phyloP scores from a whole-genome alignment of 371 early-diverging fungal species.

The Actinomortierella ambigua region DNA sequence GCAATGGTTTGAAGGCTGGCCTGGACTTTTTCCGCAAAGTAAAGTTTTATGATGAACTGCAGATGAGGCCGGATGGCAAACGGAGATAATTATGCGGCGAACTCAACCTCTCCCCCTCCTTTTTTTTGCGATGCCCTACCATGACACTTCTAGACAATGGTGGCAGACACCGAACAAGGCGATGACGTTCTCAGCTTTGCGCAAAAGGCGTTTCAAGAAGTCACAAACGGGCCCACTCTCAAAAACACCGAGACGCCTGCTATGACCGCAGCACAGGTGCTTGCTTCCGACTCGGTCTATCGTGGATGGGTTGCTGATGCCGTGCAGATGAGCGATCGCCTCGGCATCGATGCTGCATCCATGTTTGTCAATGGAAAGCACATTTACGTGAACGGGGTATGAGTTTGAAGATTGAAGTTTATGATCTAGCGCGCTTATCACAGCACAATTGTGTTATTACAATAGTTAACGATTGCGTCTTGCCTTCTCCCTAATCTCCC shows the following conservation, averaged over 20 bases:
- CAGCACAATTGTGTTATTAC: background rate
- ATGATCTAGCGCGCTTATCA: background rate
- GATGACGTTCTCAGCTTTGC: slow-evolving; percentile 12
- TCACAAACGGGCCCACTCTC: slow-evolving; percentile 18
- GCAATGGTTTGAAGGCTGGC: slow-evolving; percentile 41
- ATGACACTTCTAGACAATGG: slow-evolving; percentile 11
- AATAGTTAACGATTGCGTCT: slow-evolving; percentile 13
- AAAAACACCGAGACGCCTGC: slow-evolving; percentile 22
- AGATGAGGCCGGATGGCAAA: too few relatives aligned
- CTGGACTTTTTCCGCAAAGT: slow-evolving; percentile 55
- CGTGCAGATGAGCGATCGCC: slow-evolving; percentile 15
- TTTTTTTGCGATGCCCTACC: too few relatives aligned
- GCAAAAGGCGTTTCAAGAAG: slow-evolving; percentile 12
- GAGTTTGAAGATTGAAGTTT: slow-evolving; percentile 18
- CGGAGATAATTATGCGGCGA: background rate
- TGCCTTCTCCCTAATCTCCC: too few relatives aligned
- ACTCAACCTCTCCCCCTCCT: too few relatives aligned
- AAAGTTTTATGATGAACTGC: too few relatives aligned
- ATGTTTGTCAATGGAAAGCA: slow-evolving; percentile 86
- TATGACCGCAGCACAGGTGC: slow-evolving; percentile 42
- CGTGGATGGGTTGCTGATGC: slow-evolving; percentile 21
- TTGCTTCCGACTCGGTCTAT: slow-evolving; percentile 36
- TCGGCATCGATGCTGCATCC: slow-evolving; percentile 36
- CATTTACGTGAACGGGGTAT: slow-evolving; percentile 62
- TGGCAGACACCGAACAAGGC: slow-evolving; percentile 20